Percentiles rank a stretch among this genome's conserved stretches.
Evolutionary conservation across 1,284 basidiomycete genomes (phyloP).

Genomic region (Puccinia triticina): DNA sequence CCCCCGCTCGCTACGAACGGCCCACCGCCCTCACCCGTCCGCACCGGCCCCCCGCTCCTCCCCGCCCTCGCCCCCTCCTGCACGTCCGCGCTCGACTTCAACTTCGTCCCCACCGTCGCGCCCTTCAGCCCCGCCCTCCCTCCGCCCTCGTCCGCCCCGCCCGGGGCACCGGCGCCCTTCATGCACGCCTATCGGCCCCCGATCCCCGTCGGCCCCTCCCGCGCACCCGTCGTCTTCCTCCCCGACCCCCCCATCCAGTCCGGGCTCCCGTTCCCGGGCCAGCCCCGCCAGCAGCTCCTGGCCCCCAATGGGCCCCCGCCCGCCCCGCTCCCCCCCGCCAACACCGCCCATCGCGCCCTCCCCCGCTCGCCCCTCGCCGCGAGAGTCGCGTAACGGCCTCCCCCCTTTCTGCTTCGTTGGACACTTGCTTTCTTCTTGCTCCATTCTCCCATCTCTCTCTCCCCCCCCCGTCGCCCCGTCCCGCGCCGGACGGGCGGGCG

Average conservation of each 20-base stretch:
- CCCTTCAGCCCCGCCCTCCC: not conserved
- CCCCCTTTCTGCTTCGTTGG: not conserved
- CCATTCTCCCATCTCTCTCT: no score
- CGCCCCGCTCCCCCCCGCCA: no score
- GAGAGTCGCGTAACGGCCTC: conserved; percentile 25
- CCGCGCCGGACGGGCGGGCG: no score
- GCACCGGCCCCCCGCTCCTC: not conserved
- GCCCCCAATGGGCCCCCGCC: not conserved
- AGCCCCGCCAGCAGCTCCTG: not conserved
- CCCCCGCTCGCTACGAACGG: not conserved
- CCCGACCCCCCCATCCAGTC: no score
- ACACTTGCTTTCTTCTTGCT: not conserved
- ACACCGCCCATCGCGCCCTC: not conserved
- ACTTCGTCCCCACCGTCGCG: conserved; percentile 25
- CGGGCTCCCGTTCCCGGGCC: not conserved
- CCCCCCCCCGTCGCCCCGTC: no score
- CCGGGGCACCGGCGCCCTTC: not conserved
- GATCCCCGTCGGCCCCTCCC: not conserved
- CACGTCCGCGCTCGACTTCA: not conserved
- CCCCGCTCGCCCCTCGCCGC: conserved; percentile 20
- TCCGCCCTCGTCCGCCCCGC: not conserved
- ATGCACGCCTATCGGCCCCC: not conserved
- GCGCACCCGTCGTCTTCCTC: no score
- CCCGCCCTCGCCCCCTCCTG: not conserved
- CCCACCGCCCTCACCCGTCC: no score